These are phyloP conservation scores for Coemansia aciculifera DNA, from an alignment of 192 early-diverging fungal genomes.

Conservation along the genomic window DNA sequence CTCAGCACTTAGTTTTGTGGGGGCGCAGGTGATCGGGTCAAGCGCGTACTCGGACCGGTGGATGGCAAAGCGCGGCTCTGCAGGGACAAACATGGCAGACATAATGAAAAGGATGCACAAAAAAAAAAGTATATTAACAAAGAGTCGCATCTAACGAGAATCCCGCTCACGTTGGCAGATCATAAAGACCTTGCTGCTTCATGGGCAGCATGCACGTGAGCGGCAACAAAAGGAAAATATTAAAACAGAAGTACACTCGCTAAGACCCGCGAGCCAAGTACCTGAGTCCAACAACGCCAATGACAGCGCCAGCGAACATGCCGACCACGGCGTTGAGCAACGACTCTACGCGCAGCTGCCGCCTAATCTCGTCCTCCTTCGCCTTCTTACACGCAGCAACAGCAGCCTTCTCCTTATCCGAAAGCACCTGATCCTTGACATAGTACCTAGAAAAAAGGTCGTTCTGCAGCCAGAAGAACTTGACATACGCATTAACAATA, in stretches of 20 bases:
- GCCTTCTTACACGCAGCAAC: conserved; percentile 22
- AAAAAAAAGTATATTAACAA: not conserved
- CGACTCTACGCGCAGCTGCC: conserved; percentile 42
- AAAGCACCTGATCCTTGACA: conserved; percentile 59
- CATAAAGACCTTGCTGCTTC: not conserved
- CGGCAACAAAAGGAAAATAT: not conserved
- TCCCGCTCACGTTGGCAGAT: not conserved
- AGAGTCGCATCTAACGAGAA: not conserved
- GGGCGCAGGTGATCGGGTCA: conserved; percentile 22
- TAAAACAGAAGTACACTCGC: not conserved
- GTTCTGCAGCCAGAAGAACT: conserved; percentile 84
- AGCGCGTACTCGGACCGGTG: conserved; percentile 37
- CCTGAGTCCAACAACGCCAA: conserved; percentile 26
- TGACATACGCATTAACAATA: conserved; percentile 70
- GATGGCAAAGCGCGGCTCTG: conserved; percentile 30
- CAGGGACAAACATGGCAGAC: conserved; percentile 21
- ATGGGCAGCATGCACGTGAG: conserved; percentile 14
- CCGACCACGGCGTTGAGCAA: conserved; percentile 28
- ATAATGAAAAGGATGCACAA: not conserved
- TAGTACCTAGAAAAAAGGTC: conserved; percentile 80
- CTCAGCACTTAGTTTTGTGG: conserved; percentile 11
- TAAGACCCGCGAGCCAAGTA: conserved; percentile 12
- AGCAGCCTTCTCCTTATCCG: conserved; percentile 31
- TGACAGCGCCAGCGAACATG: conserved; percentile 25
- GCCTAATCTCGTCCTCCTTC: conserved; percentile 27